These are phyloP conservation scores for Yamadazyma trypodendri DNA, from an alignment of 1,139 yeast genomes.

Conservation along the genomic window DNA sequence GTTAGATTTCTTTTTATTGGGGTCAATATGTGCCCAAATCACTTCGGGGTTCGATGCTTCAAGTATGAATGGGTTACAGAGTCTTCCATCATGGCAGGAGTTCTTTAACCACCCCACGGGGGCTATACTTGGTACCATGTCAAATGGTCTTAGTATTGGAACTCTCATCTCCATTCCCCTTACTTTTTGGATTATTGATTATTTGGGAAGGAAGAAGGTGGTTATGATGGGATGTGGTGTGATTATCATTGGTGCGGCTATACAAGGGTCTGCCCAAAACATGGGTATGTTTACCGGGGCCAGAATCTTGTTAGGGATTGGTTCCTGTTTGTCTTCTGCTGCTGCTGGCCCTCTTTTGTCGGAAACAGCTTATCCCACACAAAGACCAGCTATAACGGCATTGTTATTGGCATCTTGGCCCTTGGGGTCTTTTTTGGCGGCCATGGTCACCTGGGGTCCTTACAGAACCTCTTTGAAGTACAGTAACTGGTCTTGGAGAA, in stretches of 20 bases:
- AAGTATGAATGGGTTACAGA: conserved; percentile 50
- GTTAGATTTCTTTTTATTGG: conserved; percentile 5
- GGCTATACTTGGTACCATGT: conserved; percentile 40
- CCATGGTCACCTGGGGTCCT: conserved; percentile 50
- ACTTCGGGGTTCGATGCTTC: conserved; percentile 49
- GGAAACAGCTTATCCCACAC: conserved; percentile 47
- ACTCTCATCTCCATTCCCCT: conserved; percentile 18
- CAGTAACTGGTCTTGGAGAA: conserved; percentile 36
- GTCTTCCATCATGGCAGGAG: conserved; percentile 33
- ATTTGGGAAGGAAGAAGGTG: conserved; percentile 32
- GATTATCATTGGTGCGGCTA: conserved; percentile 33
- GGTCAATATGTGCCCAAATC: conserved; percentile 12
- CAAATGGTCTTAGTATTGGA: conserved; percentile 31
- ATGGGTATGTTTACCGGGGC: conserved; percentile 7
- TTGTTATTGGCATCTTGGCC: conserved; percentile 49
- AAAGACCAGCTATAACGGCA: conserved; percentile 45
- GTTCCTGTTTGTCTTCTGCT: conserved; percentile 38
- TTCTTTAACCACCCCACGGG: conserved; percentile 4
- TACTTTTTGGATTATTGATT: conserved; percentile 23
- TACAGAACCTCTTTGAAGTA: conserved; percentile 21
- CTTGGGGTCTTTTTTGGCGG: conserved; percentile 55
- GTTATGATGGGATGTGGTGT: conserved; percentile 26
- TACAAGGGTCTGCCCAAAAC: conserved; percentile 33
- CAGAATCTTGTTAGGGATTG: conserved; percentile 7
- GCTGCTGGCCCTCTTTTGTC: conserved; percentile 41